Conservation (phyloP, 306 rosid species). For the Luffa acutangula region DNA sequence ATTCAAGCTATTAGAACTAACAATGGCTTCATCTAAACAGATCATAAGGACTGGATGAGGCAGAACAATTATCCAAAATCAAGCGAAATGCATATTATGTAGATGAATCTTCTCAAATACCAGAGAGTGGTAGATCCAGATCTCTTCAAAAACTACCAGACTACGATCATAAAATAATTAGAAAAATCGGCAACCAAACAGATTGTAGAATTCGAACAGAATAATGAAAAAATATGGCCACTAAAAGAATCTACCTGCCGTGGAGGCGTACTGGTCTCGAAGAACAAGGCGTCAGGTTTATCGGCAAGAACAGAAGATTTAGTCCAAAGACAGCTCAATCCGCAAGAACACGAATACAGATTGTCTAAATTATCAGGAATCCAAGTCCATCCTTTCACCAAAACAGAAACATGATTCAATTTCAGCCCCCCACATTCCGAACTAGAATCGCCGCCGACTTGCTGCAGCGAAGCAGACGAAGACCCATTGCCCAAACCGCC, state of each 20-base stretch:
- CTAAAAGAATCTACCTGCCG: slow-evolving; percentile 32
- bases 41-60: neutral
- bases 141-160: neutral
- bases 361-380: slow-evolving; percentile 90
- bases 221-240: neutral
- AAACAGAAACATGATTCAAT: slow-evolving; percentile 44
- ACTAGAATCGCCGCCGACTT: slow-evolving; percentile 11
- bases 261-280: slow-evolving; percentile 71
- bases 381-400: slow-evolving; percentile 97
- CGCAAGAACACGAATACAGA: slow-evolving; percentile 70
- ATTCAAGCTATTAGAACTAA: neutral
- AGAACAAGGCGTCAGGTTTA: slow-evolving; percentile 74
- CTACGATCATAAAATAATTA: neutral
- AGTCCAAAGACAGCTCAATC: slow-evolving; percentile 93
- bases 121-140: neutral
- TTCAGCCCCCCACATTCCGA: slow-evolving; percentile 29
- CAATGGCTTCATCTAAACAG: neutral
- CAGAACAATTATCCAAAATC: neutral
- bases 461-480: slow-evolving; percentile 50
- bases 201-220: neutral
- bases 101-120: neutral
- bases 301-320: slow-evolving; percentile 89
- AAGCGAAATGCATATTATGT: neutral
- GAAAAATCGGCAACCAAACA: slow-evolving; percentile 3
- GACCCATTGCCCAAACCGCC: slow-evolving; percentile 27